These are phyloP conservation scores for Ogataea henricii DNA, from an alignment of 805 yeast species.

Conservation along the genomic window DNA sequence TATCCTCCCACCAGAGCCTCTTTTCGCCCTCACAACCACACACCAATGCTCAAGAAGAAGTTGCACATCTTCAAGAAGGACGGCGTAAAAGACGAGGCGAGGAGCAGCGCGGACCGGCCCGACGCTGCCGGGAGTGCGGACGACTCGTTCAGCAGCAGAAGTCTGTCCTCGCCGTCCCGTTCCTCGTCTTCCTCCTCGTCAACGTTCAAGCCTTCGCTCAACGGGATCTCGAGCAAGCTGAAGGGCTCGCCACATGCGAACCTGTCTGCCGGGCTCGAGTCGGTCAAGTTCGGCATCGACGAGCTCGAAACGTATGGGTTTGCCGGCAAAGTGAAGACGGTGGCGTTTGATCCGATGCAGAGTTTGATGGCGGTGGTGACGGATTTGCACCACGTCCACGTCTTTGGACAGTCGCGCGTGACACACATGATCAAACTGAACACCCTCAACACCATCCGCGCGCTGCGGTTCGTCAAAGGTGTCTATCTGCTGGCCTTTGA, in stretches of 20 bases:
- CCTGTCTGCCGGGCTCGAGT: conserved; percentile 35
- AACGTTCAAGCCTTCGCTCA: conserved; percentile 13
- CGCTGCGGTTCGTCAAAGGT: conserved; percentile 73
- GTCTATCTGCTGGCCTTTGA: conserved; percentile 78
- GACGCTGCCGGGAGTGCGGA: background rate
- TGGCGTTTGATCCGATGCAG: conserved; percentile 88
- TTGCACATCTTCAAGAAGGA: conserved; percentile 18
- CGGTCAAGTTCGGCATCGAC: conserved; percentile 31
- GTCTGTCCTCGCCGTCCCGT: conserved; percentile 2
- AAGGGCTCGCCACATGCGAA: conserved; percentile 15
- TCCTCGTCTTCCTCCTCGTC: conserved; percentile 13
- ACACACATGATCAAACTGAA: conserved; percentile 62
- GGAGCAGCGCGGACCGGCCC: background rate
- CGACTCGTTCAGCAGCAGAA: background rate
- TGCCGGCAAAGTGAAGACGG: conserved; percentile 61
- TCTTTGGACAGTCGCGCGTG: conserved; percentile 83
- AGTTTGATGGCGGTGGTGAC: conserved; percentile 83
- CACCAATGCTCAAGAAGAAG: conserved; percentile 24
- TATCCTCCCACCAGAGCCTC: background rate
- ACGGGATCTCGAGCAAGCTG: conserved; percentile 14
- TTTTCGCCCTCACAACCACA: background rate
- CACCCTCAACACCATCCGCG: conserved; percentile 50
- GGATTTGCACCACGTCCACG: conserved; percentile 64
- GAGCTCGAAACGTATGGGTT: conserved; percentile 53
- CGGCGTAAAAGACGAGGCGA: conserved; percentile 2